Evolutionary conservation across 768 basidiomycete genomes (phyloP).

Genomic region (Tylopilus plumbeoviolaceoides): DNA sequence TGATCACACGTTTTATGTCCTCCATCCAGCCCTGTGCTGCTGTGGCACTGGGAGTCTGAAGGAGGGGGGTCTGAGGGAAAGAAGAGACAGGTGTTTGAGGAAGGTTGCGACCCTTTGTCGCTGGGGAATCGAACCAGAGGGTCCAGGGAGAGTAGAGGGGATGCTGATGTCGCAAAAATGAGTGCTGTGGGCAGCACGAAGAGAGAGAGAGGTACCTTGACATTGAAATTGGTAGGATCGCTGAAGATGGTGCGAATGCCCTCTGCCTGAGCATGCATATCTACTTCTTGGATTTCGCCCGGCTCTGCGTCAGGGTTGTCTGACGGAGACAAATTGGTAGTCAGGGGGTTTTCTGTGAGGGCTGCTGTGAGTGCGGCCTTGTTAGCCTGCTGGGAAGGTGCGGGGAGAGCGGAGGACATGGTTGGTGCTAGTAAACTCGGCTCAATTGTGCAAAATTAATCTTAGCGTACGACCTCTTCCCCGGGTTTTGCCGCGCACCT

Average conservation of each 20-base stretch:
- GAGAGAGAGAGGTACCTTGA: conserved; percentile 61
- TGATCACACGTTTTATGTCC: conserved; percentile 94
- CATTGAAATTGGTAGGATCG: conserved; percentile 90
- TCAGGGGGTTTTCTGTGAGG: conserved; percentile 50
- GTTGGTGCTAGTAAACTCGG: not conserved
- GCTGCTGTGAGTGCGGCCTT: conserved; percentile 76
- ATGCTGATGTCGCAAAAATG: conserved; percentile 50
- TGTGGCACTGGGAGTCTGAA: conserved; percentile 65
- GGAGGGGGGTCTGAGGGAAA: conserved; percentile 70
- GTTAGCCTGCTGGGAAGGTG: conserved; percentile 69
- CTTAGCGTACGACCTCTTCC: not conserved
- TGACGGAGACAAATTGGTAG: conserved; percentile 1
- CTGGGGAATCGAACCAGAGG: conserved; percentile 96
- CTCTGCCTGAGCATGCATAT: conserved; percentile 80
- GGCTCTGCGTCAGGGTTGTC: conserved; percentile 53
- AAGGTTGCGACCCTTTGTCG: conserved; percentile 84
- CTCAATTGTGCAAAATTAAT: not conserved
- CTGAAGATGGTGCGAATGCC: conserved; percentile 90
- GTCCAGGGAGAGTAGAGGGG: conserved; percentile 95
- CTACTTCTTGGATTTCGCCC: conserved; percentile 84
- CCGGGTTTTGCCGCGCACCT: conserved; percentile 26
- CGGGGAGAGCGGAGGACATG: conserved; percentile 43
- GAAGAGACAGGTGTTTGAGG: conserved; percentile 80
- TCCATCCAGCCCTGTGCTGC: conserved; percentile 97
- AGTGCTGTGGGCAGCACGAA: not conserved